A percentile compares a stretch with the other conserved stretches of the same genome.
Evolutionary conservation across 768 basidiomycete genomes (phyloP).

Genomic region (Holtermannia corniformis): DNA sequence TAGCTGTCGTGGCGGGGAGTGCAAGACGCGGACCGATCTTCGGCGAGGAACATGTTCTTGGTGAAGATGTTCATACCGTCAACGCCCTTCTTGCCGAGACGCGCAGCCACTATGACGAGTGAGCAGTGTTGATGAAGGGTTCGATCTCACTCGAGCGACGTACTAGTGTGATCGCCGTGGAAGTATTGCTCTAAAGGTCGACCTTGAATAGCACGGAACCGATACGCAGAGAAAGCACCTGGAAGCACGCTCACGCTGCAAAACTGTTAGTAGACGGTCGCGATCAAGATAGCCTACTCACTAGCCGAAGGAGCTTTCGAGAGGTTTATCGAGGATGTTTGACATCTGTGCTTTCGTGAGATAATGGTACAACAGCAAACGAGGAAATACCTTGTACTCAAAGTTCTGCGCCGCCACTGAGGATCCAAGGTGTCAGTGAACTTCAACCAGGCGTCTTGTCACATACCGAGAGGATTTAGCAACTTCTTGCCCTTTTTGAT

Average conservation of each 20-base stretch:
- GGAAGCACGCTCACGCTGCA: slow-evolving; percentile 77
- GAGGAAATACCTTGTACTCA: slow-evolving; percentile 56
- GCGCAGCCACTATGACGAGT: slow-evolving; percentile 62
- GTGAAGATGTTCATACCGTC: slow-evolving; percentile 97
- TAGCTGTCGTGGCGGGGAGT: too few species aligned
- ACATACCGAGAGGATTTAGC: slow-evolving; percentile 54
- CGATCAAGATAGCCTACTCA: slow-evolving; percentile 2
- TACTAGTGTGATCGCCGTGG: slow-evolving; percentile 49
- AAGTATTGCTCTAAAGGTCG: slow-evolving; percentile 54
- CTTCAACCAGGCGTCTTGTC: background rate
- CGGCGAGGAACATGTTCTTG: slow-evolving; percentile 74
- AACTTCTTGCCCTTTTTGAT: slow-evolving; percentile 76
- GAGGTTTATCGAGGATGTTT: slow-evolving; percentile 73
- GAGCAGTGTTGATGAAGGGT: background rate
- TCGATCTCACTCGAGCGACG: slow-evolving; percentile 4
- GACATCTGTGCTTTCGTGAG: too few species aligned
- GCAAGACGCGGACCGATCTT: slow-evolving; percentile 56
- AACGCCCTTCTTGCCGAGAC: slow-evolving; percentile 85
- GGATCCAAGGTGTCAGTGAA: slow-evolving; percentile 44
- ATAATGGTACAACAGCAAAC: too few species aligned
- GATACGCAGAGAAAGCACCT: slow-evolving; percentile 93
- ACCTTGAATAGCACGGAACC: slow-evolving; percentile 84
- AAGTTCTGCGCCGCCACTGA: slow-evolving; percentile 87
- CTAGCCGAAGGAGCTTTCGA: slow-evolving; percentile 92
- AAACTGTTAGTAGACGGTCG: too few species aligned